Evolutionary conservation across 805 yeast species (phyloP), one percentile per base, ranked within the genome.

Genomic region (Metschnikowia lochheadii): DNA sequence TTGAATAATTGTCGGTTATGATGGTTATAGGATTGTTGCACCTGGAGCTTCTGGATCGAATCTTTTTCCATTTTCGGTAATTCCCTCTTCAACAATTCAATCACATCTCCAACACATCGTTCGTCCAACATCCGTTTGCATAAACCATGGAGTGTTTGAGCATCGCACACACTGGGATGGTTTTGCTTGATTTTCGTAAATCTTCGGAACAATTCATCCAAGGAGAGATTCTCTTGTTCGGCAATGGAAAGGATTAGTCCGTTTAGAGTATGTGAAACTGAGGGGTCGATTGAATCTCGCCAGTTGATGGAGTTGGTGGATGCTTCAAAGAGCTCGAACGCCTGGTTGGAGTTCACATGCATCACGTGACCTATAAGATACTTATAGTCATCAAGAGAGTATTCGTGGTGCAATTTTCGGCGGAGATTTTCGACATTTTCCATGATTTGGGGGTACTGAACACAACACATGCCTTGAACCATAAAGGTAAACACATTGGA

Each of bases 31-130:
- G 63, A 60, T 14, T 61, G 47, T 1, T 58, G 56, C 0, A 61
- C 49, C 2, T 71, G 68, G n/a, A 73, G 49, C 48, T 66, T 70
- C 0, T 49, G 20, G 1, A 40, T 44, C 5, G 66, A 60, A 20
- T 69, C 72, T 49, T 63, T 65, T 8, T 64, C 56, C 14, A 73
- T 68, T 18, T 53, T 46, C 1, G 77, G 77, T 15, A 73, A 57
- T 51, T 73, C 77, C 36, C 77, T 52, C 49, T 69, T 68, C 53
- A 73, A 52, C 66, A 73, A 58, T 52, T 72, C 77, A 8, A 72
- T 66, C n/a, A 64, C 57, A 52, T 73, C 77, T 5, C 76, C 77
- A 13, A 72, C 73, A 42, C 64, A 68, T 38, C 69, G 72, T 2
- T 63, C 67, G 7, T 56, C 57, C 17, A 73, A 53, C 69, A 73